Evolutionary conservation across 2,329 filamentous ascomycete species (phyloP).

Genomic region (Fusarium haematococcum): DNA sequence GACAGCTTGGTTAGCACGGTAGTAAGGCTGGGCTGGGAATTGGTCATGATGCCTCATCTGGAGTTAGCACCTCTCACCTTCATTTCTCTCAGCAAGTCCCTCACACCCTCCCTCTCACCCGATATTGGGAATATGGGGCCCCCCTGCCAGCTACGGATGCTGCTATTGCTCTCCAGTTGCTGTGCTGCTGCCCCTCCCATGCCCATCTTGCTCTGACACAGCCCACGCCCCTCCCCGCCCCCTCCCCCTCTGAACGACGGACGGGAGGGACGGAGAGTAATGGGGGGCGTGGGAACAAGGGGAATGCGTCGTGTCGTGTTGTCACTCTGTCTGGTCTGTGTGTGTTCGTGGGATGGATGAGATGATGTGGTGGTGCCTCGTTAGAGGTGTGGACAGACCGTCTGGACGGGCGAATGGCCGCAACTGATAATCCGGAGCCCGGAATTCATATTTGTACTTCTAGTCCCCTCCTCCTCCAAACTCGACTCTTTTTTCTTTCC

Average conservation of each 20-base stretch:
- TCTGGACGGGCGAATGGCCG: constrained; percentile 11
- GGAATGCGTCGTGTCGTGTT: background rate
- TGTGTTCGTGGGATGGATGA: constrained; percentile 14
- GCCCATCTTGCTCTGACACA: background rate
- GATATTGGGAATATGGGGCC: constrained; percentile 18
- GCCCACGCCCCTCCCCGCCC: background rate
- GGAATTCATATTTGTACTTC: constrained; percentile 39
- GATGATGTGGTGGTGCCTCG: constrained; percentile 25
- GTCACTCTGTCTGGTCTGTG: background rate
- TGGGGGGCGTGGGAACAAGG: background rate
- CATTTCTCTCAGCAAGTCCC: background rate
- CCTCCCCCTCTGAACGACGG: background rate
- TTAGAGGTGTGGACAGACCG: background rate
- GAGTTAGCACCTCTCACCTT: background rate
- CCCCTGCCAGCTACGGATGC: constrained; percentile 4
- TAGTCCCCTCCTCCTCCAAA: constrained; percentile 32
- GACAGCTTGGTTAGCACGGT: background rate
- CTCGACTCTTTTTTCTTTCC: constrained; percentile 18
- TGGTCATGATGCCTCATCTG: constrained; percentile 17
- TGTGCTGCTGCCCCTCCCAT: background rate
- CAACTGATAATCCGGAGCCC: constrained; percentile 37
- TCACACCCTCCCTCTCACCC: constrained; percentile 33
- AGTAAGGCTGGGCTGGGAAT: constrained; percentile 6
- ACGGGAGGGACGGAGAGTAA: constrained; percentile 14
- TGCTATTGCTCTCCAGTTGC: background rate